phyloP scores from a whole-genome alignment of 2,329 filamentous ascomycete genomes.

The Sphaceloma murrayae region DNA sequence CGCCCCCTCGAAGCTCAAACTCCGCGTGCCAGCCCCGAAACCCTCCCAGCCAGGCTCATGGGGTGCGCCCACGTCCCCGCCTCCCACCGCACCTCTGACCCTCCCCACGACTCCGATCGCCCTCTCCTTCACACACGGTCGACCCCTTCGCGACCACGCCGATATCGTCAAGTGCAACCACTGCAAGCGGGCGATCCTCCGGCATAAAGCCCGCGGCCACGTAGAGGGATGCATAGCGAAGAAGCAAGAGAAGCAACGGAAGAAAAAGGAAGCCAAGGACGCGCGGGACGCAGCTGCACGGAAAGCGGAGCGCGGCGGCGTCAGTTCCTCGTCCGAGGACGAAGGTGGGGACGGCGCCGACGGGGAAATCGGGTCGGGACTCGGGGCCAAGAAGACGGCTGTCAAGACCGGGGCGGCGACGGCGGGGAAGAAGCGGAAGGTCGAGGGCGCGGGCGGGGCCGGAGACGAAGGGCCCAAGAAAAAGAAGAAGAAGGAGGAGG shows the following conservation, averaged over 20 bases:
- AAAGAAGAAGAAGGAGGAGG: slow-evolving; percentile 54
- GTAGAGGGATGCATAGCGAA: slow-evolving; percentile 74
- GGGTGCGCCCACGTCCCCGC: slow-evolving; percentile 17
- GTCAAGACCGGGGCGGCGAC: slow-evolving; percentile 35
- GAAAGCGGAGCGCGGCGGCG: slow-evolving; percentile 31
- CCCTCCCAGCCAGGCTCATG: slow-evolving; percentile 28
- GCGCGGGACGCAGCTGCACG: slow-evolving; percentile 41
- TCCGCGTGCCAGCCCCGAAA: slow-evolving; percentile 25
- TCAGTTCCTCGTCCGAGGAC: slow-evolving; percentile 22
- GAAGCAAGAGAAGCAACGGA: slow-evolving; percentile 59
- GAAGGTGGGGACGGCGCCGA: no score
- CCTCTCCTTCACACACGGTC: slow-evolving; percentile 70
- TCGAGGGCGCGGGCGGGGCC: slow-evolving; percentile 28
- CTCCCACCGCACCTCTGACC: slow-evolving; percentile 30
- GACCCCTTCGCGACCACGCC: slow-evolving; percentile 68
- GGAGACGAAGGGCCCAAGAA: slow-evolving; percentile 67
- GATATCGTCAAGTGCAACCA: slow-evolving; percentile 81
- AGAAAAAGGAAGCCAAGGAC: slow-evolving; percentile 55
- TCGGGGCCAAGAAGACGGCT: slow-evolving; percentile 32
- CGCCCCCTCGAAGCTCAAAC: slow-evolving; percentile 15
- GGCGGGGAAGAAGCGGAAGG: slow-evolving; percentile 38
- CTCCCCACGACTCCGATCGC: slow-evolving; percentile 66
- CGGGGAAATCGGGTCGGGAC: slow-evolving; percentile 19
- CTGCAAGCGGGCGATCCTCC: slow-evolving; percentile 81
- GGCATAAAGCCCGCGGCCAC: slow-evolving; percentile 64